Base-by-base conservation (phyloP, 2,329 filamentous ascomycete genomes). In the Neodidymelliopsis sp. region DNA sequence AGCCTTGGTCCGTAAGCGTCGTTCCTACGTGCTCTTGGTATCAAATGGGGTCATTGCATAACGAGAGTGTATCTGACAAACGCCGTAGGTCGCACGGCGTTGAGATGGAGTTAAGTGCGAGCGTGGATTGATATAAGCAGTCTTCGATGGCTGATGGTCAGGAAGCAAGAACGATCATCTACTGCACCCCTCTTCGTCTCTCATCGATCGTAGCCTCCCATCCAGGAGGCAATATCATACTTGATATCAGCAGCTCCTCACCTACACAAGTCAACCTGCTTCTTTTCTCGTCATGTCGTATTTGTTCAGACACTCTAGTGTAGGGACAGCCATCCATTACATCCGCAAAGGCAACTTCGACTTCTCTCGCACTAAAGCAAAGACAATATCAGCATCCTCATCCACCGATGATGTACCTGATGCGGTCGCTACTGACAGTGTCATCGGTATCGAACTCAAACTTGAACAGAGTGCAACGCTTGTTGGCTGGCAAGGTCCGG, bases 401-500 rank as follows among this genome's bases (percentile, higher is more conserved):
- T 61, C 62, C 3, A 55, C 43, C 12, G 62, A 65, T 23, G 57
- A 64, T n/a, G 19, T 60, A 11, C 18, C 51, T 33, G 38, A 37
- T 45, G 27, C 54, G 30, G 35, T 60, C 9, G 12, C 49, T 19
- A 23, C 46, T 39, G 35, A 57, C 38, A 48, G 54, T 53, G 18
- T 54, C 24, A 22, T 57, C 10, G 56, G 56, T 8, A 16, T 46
- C 7, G 61, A 62, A 15, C 58, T 60, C 25, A 64, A 61, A 28
- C 49, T 54, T 25, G 29, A 59, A n/a, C 56, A 62, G 13, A 60
- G 62, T 13, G 61, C 64, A 2, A 65, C 62, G 8, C 54, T 73
- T 2, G 67, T 77, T 4, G 69, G 74, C 45, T 76, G 74, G 73
- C 73, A 69, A 41, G 67, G 66, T 0, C 69, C 69, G 19, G 56